Evolutionary conservation across 805 yeast genomes (phyloP), one percentile per base, ranked within the genome.

Genomic region (Wickerhamomyces ciferrii): DNA sequence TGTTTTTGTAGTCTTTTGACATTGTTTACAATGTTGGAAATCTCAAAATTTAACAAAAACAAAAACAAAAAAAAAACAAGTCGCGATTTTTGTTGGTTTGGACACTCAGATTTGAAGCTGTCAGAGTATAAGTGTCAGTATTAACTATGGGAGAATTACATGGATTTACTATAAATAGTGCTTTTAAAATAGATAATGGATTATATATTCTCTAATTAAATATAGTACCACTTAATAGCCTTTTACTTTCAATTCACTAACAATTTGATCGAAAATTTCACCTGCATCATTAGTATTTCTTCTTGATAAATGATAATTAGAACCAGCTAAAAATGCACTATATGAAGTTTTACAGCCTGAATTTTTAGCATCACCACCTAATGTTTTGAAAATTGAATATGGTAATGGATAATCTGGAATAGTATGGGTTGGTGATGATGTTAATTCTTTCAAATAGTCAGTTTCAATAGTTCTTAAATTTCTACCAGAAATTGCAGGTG

Each of bases 351-450:
- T 13, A 1, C 23, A 25, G 1, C 38, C 42, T 1, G 37, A 25
- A 9, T n/a, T 27, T 17, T 40, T 34, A 2, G 50, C 44, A 37
- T 49, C 53, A 5, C 35, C 40, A 5, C 31, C 48, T 24, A 60
- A 29, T 5, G 27, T 34, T 44, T 59, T 60, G 43, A 56, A 58
- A 4, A 51, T 23, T 25, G 53, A 52, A 31, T 60, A 60, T 2
- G 65, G 65, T 5, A 56, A 42, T 14, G 65, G 65, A 35, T 54
- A 59, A 29, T 53, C 53, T 14, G 62, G 61, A 10, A 56, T 47
- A 7, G 40, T 43, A 1, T 27, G 39, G 5, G 43, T 3, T 2
- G 47, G 35, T 13, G 43, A 19, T 4, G 19, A 4, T 13, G 42
- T 44, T 19, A 59, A 42, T 5, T 51, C 53, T 14, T 47, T 45